Base-by-base conservation (phyloP, 2,329 filamentous ascomycete genomes). In the Pseudocercospora fijiensis region DNA sequence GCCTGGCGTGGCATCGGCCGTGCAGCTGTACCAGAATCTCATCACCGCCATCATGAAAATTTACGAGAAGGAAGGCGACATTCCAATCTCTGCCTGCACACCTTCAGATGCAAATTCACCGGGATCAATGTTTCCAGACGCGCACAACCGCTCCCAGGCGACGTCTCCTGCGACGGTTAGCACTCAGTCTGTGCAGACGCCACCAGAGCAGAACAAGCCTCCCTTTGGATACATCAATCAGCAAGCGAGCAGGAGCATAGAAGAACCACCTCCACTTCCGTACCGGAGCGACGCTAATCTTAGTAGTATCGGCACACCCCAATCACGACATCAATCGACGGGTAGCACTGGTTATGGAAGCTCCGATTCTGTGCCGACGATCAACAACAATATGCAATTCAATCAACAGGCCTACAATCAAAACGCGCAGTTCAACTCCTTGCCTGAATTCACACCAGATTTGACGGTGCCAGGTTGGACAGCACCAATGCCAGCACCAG, bases 1-100 rank as follows among this genome's bases (percentile, higher is more conserved):
- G 95, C 95, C 95, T 0, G 95, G 94, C 10, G 92, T 94, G 1
- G 85, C 88, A 43, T 90, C 92, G 16, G 92, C 93, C 2, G 87
- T 91, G 9, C 87, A 95, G 70, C 85, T 98, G 11, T 98, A 97
- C 74, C 83, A 85, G n/a, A 92, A 91, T 67, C 86, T 99, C 57
- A 89, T 94, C 55, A 86, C 85, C 63, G 92, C 93, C 11, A 96
- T 93, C 72, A 81, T 98, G 72, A 92, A 91, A 75, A 92, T 92
- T 71, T 99, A 96, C 77, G 89, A 93, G 66, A 85, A 81, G 67
- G 80, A 82, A 56, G 80, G 80, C 41, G 81, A 83, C 62, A 76
- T 83, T 26, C 79, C 79, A 18, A 81, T 83, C n/a, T 72, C 80
- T 1, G 79, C 81, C 24, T 73, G 74, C 4, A 81, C 81, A 10